A percentile compares a stretch with the other conserved stretches of the same genome.
Evolutionary conservation across 2,329 filamentous ascomycete genomes (phyloP).

Genomic region (Pseudogymnoascus sp.): DNA sequence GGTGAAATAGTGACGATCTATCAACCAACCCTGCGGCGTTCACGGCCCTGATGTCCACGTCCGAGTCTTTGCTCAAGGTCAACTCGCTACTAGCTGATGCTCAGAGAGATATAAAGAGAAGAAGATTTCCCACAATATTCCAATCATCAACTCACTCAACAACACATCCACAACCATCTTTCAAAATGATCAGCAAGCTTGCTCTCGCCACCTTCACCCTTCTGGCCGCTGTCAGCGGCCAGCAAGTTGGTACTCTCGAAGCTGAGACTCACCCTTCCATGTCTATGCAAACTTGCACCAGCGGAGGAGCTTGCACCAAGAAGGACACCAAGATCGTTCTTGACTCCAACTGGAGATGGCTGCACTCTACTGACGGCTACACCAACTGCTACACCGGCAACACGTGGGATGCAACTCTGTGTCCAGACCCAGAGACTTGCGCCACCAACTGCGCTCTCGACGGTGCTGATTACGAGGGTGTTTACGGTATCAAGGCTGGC

Average conservation of each 20-base stretch:
- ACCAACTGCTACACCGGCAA: conserved; percentile 32
- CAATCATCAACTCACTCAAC: conserved; percentile 7
- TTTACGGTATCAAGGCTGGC: conserved; percentile 46
- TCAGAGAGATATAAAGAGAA: neutral
- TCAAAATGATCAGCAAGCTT: conserved; percentile 11
- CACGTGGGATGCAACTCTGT: conserved; percentile 36
- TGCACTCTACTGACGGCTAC: conserved; percentile 38
- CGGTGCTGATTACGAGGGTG: conserved; percentile 43
- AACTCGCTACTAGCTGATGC: neutral
- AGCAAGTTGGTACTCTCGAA: conserved; percentile 39
- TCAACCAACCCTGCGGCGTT: neutral
- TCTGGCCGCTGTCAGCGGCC: conserved; percentile 37
- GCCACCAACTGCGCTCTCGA: conserved; percentile 45
- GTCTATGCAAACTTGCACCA: conserved; percentile 43
- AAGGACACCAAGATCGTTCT: conserved; percentile 42
- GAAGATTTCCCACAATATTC: conserved; percentile 9
- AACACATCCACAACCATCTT: conserved; percentile 8
- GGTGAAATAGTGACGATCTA: conserved; percentile 1
- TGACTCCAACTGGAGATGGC: conserved; percentile 51
- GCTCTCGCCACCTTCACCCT: conserved; percentile 31
- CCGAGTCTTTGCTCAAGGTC: neutral
- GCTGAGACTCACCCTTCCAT: conserved; percentile 44
- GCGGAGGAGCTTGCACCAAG: conserved; percentile 38
- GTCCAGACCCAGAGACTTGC: conserved; percentile 36
- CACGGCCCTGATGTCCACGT: conserved; percentile 8